Evolutionary conservation across 1,139 yeast species (phyloP), one percentile per base, ranked within the genome.

Genomic region (Zygoascus sp.): DNA sequence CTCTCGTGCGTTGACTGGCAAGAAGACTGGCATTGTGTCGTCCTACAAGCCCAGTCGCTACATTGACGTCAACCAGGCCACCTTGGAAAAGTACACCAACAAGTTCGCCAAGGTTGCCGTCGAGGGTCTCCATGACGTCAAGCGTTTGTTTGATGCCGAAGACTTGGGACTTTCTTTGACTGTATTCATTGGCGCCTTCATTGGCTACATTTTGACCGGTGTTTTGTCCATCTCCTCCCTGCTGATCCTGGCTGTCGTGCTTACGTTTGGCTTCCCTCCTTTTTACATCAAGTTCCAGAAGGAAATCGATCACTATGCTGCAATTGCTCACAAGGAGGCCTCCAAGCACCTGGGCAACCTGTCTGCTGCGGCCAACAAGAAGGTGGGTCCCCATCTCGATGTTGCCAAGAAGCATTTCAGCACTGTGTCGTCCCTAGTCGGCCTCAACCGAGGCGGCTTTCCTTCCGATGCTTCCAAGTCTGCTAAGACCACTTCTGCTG

Each of bases 221-320:
- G 74, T 81, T 77, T 73, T 90, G 64, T 79, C 96, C 20, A 67
- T 90, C 51, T 85, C 83, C 77, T 73, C 83, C 34, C 69, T 90
- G 59, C 61, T 80, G 37, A 70, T 84, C 56, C 61, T 77, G 44
- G 66, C 78, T 40, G 79, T 84, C 48, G 67, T 87, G 46, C 65
- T 74, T 30, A 76, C 85, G 17, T 92, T 92, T 75, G 70, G 94
- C 42, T 69, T 79, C 44, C 97, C 98, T 51, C 79, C 78, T 28
- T 61, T 85, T 55, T 92, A 90, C 73, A 69, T 76, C 57, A 76
- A 75, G 57, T 81, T 86, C 77, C 82, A 88, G 75, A 75, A 75
- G 61, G 84, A 85, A 71, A 84, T 92, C 65, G 96, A 90, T 68
- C 81, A 82, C 46, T 78, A 80, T 47, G 76, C 84, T 49, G 77